Conservation (phyloP, 768 basidiomycete genomes). For the Scleroderma bovista region DNA sequence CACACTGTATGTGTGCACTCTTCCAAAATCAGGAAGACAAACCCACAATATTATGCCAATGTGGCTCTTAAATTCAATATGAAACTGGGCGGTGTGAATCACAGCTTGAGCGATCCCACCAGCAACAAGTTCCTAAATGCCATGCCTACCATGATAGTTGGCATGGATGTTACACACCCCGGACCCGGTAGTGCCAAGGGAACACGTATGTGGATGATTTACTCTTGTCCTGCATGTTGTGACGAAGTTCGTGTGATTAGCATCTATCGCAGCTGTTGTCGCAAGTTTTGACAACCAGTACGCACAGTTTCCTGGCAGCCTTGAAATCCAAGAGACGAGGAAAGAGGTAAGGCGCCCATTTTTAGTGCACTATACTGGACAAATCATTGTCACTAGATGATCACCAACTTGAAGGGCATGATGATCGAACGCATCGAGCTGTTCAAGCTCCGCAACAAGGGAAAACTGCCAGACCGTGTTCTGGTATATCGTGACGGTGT, state of each 20-base stretch:
- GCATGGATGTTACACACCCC: constrained; percentile 72
- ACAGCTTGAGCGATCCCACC: constrained; percentile 33
- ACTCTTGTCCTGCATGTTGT: background rate
- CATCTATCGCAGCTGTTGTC: constrained; percentile 52
- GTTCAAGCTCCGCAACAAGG: constrained; percentile 32
- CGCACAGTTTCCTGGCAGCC: constrained; percentile 45
- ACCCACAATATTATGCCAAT: constrained; percentile 48
- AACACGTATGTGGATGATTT: constrained; percentile 28
- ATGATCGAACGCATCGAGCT: constrained; percentile 41
- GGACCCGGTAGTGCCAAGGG: constrained; percentile 61
- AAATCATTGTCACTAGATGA: constrained; percentile 32
- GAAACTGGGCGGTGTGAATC: constrained; percentile 52
- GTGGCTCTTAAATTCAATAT: constrained; percentile 53
- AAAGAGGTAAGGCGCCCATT: constrained; percentile 53
- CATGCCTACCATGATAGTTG: constrained; percentile 47
- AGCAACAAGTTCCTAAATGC: constrained; percentile 34
- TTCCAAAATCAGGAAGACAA: constrained; percentile 63
- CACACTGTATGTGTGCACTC: constrained; percentile 72
- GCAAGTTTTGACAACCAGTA: constrained; percentile 41
- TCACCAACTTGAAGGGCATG: constrained; percentile 43
- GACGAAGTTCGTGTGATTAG: constrained; percentile 7
- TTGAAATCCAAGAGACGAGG: constrained; percentile 49
- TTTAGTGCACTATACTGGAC: background rate
- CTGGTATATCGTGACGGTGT: constrained; percentile 72
- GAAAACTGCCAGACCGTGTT: constrained; percentile 38